Evolutionary conservation across 495 filamentous ascomycete genomes (phyloP).

Genomic region (Aspergillus nanangensis): DNA sequence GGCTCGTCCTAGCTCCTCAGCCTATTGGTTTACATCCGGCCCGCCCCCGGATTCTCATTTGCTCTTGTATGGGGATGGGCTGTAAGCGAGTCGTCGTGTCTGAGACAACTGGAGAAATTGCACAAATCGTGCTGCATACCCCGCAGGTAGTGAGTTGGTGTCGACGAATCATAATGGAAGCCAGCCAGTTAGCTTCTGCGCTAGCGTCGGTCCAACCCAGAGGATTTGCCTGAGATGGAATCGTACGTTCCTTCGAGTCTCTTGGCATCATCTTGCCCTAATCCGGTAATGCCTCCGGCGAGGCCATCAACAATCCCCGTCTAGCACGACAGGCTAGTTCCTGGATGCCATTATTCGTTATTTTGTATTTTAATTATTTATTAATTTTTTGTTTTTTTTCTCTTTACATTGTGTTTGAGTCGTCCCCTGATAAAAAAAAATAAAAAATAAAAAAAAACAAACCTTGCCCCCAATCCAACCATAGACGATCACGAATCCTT

Average conservation of each 20-base stretch:
- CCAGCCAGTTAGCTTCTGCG: background rate
- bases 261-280: background rate
- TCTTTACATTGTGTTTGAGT: too few relatives aligned
- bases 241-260: background rate
- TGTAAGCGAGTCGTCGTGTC: background rate
- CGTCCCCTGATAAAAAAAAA: too few relatives aligned
- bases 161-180: background rate
- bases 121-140: background rate
- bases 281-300: constrained; percentile 1
- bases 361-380: background rate
- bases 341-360: background rate
- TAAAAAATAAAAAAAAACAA: too few relatives aligned
- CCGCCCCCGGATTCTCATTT: constrained; percentile 26
- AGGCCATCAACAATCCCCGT: background rate
- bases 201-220: background rate
- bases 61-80: constrained; percentile 6
- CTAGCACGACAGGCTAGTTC: background rate
- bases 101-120: constrained; percentile 2
- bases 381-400: too few relatives aligned
- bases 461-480: too few relatives aligned
- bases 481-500: too few relatives aligned
- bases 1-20: constrained; percentile 4
- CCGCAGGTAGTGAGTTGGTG: background rate
- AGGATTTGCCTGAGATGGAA: background rate
- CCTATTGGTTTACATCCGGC: constrained; percentile 6